These are phyloP conservation scores for Leavenworthia alabamica DNA, from an alignment of 345 rosid genomes.

Conservation along the genomic window DNA sequence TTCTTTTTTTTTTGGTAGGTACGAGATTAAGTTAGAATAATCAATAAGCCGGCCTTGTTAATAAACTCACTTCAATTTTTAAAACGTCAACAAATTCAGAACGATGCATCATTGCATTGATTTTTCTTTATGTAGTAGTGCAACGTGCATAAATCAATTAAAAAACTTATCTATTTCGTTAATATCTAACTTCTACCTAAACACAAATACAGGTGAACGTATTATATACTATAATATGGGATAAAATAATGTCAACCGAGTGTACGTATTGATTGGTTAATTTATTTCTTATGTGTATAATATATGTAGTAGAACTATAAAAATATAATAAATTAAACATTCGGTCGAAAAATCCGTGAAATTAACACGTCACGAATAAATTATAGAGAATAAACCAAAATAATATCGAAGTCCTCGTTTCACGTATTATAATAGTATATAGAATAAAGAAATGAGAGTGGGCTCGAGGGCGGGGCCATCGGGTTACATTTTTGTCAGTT, in stretches of 20 bases:
- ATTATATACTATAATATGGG: not conserved
- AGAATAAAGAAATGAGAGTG: not conserved
- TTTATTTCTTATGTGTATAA: not conserved
- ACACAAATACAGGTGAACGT: not conserved
- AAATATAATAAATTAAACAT: not conserved
- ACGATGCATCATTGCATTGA: not conserved
- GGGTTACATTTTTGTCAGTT: slow-evolving; percentile 21
- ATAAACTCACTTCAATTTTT: not conserved
- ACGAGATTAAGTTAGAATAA: slow-evolving; percentile 18
- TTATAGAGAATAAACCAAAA: not conserved
- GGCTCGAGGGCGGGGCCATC: slow-evolving; percentile 5
- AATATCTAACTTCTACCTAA: slow-evolving; percentile 23
- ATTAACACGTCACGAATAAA: not conserved
- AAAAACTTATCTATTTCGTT: not conserved
- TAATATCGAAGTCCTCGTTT: slow-evolving; percentile 12
- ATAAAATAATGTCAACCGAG: not conserved
- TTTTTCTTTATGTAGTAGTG: not conserved
- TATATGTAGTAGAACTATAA: not conserved
- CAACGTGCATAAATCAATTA: slow-evolving; percentile 2
- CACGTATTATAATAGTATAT: not conserved
- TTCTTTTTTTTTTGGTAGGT: slow-evolving; percentile 17
- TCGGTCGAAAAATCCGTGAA: slow-evolving; percentile 3
- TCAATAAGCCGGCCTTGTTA: not conserved
- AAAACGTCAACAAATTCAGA: not conserved
- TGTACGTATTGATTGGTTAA: not conserved